Base-by-base conservation (phyloP, 352 stramenopile genomes). In the Phytophthora ramorum region DNA sequence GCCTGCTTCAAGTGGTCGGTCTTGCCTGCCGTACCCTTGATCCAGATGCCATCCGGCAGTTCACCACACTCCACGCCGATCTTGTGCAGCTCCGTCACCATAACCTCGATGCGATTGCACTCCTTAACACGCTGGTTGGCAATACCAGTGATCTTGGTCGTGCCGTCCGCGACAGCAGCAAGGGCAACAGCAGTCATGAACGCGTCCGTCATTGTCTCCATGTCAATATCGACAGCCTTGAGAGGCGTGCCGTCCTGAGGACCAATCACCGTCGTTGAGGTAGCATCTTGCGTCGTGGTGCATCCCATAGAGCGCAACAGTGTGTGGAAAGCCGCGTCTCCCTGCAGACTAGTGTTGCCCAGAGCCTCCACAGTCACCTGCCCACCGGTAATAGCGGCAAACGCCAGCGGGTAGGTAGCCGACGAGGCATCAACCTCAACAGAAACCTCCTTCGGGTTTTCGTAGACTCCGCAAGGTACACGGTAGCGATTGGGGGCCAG, bases 71-170 rank as follows among this genome's bases (percentile, higher is more conserved):
- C 79, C 35, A 97, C 90, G 35, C 97, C 97, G 43, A 99, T 78
- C 64, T 99, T 98, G 16, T 85, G 96, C 69, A 98, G 88, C 73
- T 98, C 96, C 7, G 91, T 97, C 22, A 99, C 92, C 85, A 99
- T 99, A 7, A 97, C 97, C 54, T 98, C 98, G 76, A 99, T 99
- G 45, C 97, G 91, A 68, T 99, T 98, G 56, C 96, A 99, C 76
- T 99, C 97, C 81, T 99, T 99, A 19, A 99, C 89, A 43, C 97
- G 90, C 92, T 98, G 98, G 65, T 98, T 99, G n/a, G 97, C 97
- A 43, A 99, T 98, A 66, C 98, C 98, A 35, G 95, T 93, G 83
- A 99, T 99, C 7, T 92, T 97, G 7, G 96, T 99, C 17, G 92
- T 97, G 57, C 97, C 97, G 28, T 98, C 85, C 0, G 96, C 97